Evolutionary conservation across 2,329 filamentous ascomycete genomes (phyloP).

Genomic region (Scedosporium boydii): DNA sequence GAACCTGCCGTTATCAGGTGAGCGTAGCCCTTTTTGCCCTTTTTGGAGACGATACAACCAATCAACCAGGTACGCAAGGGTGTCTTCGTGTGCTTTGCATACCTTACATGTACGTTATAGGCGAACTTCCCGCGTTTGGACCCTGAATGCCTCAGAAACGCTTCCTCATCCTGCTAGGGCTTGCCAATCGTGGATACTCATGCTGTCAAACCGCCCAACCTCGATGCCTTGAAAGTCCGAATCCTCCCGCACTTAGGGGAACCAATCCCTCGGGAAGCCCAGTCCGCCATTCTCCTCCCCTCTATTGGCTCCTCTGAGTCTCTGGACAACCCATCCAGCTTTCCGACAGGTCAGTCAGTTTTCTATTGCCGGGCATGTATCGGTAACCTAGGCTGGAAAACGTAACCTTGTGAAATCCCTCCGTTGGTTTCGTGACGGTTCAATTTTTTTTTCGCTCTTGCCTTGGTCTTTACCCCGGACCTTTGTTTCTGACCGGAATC

Average conservation of each 20-base stretch:
- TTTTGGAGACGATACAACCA: neutral
- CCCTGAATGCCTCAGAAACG: neutral
- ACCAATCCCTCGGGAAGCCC: neutral
- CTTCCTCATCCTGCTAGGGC: neutral
- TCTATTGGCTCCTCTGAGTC: neutral
- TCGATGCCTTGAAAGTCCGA: neutral
- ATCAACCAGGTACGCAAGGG: neutral
- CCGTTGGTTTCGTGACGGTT: neutral
- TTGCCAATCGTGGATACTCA: neutral
- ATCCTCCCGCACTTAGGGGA: neutral
- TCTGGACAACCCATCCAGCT: neutral
- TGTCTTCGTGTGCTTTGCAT: neutral
- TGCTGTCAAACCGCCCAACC: neutral
- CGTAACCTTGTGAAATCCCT: neutral
- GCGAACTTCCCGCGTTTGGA: neutral
- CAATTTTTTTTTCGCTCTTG: neutral
- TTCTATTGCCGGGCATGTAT: neutral
- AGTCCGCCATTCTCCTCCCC: neutral
- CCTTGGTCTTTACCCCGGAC: neutral
- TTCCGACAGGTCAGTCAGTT: neutral
- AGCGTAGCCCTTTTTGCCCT: neutral
- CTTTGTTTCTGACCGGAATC: neutral
- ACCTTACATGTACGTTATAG: neutral
- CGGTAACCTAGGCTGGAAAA: neutral
- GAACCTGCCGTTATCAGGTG: neutral